phyloP scores from a whole-genome alignment of 495 filamentous ascomycete species.

The Thozetella sp. region DNA sequence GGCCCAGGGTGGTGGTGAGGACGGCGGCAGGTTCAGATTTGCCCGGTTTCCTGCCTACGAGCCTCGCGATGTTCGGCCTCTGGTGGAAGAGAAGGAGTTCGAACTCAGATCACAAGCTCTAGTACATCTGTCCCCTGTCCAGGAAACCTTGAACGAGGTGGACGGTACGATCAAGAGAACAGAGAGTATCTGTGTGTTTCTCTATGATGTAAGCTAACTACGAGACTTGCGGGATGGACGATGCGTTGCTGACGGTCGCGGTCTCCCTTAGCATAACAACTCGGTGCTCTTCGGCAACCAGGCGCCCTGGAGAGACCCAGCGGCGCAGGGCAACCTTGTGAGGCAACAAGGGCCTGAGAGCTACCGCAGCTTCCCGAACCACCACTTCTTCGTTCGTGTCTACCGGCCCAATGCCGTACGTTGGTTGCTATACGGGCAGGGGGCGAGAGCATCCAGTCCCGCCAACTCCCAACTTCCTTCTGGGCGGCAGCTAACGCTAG shows the following conservation, averaged over 20 bases:
- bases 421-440: neutral
- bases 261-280: conserved; percentile 21
- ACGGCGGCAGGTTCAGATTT: conserved; percentile 8
- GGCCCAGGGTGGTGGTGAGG: conserved; percentile 9
- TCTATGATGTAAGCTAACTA: conserved; percentile 40
- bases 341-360: conserved; percentile 34
- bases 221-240: neutral
- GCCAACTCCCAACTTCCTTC: neutral
- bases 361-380: conserved; percentile 42
- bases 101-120: conserved; percentile 32
- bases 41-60: conserved; percentile 23
- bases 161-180: conserved; percentile 5
- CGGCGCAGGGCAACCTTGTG: conserved; percentile 25
- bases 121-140: conserved; percentile 25
- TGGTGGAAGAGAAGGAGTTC: conserved; percentile 32
- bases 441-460: neutral
- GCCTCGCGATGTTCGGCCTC: conserved; percentile 25
- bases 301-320: conserved; percentile 25
- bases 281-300: conserved; percentile 28
- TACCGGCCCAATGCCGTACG: conserved; percentile 44
- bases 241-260: conserved; percentile 17
- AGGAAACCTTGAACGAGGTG: conserved; percentile 11
- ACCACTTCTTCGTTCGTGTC: conserved; percentile 50
- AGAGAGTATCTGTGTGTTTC: conserved; percentile 38
- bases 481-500: conserved; percentile 11